phyloP scores from a whole-genome alignment of 768 basidiomycete species.

The Coprinopsis sp. region DNA sequence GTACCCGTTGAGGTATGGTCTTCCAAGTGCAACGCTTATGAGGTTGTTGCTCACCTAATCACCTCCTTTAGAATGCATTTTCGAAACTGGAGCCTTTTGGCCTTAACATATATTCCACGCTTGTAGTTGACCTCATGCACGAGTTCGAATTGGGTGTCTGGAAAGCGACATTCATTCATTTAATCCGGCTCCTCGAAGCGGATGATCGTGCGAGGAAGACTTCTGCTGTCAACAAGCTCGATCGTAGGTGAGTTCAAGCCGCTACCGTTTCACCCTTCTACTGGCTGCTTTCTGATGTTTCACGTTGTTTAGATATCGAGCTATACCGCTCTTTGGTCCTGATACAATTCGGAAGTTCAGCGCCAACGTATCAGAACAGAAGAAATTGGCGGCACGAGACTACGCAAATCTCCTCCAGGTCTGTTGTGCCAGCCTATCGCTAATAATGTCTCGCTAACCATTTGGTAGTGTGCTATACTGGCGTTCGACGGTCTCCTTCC shows the following conservation, averaged over 20 bases:
- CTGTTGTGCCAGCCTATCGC: background rate
- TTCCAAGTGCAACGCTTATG: background rate
- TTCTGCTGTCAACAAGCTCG: slow-evolving; percentile 15
- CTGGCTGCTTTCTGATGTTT: too few relatives aligned
- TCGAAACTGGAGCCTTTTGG: background rate
- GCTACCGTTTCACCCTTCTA: background rate
- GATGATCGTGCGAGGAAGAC: slow-evolving; percentile 2
- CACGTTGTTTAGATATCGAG: slow-evolving; percentile 11
- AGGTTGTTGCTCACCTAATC: background rate
- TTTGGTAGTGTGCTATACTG: slow-evolving; percentile 10
- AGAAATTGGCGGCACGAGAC: slow-evolving; percentile 24
- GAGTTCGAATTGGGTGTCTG: slow-evolving; percentile 22
- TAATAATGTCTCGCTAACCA: background rate
- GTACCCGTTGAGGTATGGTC: background rate
- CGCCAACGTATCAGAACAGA: slow-evolving; percentile 21
- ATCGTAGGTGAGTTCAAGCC: slow-evolving; percentile 23
- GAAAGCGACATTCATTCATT: slow-evolving; percentile 31
- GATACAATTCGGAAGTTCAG: slow-evolving; percentile 22
- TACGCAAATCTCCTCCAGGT: slow-evolving; percentile 33
- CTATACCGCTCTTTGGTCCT: slow-evolving; percentile 13
- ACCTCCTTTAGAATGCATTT: background rate
- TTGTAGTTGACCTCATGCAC: background rate
- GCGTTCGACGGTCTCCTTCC: slow-evolving; percentile 8
- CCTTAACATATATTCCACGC: background rate
- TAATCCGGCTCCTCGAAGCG: slow-evolving; percentile 27